A percentile compares a stretch with the other conserved stretches of the same genome.
These are phyloP conservation scores for Kokia cookei DNA, from an alignment of 441 rosid genomes.

Conservation along the genomic window DNA sequence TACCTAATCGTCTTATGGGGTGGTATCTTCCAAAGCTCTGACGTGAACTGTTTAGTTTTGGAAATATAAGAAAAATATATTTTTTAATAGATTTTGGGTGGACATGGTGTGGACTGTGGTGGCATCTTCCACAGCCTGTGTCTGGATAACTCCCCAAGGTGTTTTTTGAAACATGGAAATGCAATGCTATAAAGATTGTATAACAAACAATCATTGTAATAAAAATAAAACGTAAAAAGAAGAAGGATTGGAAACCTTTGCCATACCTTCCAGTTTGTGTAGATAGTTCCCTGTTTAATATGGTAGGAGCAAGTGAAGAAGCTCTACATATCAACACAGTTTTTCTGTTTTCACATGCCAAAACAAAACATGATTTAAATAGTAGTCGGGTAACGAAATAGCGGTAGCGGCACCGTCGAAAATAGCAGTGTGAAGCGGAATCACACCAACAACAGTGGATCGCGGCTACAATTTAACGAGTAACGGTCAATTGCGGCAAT, in stretches of 20 bases:
- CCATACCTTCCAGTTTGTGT: slow-evolving; percentile 27
- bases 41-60: background rate
- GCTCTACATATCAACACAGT: slow-evolving; percentile 9
- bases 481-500: too few species aligned
- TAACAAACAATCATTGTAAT: background rate
- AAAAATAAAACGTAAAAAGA: background rate
- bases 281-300: slow-evolving; percentile 22
- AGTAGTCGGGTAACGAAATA: too few species aligned
- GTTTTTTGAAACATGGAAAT: background rate
- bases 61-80: background rate
- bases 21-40: background rate
- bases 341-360: slow-evolving; percentile 3
- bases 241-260: background rate
- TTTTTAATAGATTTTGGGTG: background rate
- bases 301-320: slow-evolving; percentile 8
- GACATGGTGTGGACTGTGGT: background rate
- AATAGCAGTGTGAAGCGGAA: too few species aligned
- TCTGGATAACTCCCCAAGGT: background rate
- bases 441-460: too few species aligned
- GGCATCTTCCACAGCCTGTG: background rate
- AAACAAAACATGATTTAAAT: background rate
- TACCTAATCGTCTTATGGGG: background rate
- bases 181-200: background rate
- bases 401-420: too few species aligned
- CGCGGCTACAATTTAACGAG: too few species aligned